Base-by-base conservation (phyloP, 371 early-diverging fungal genomes). In the Sporodiniella umbellata region DNA sequence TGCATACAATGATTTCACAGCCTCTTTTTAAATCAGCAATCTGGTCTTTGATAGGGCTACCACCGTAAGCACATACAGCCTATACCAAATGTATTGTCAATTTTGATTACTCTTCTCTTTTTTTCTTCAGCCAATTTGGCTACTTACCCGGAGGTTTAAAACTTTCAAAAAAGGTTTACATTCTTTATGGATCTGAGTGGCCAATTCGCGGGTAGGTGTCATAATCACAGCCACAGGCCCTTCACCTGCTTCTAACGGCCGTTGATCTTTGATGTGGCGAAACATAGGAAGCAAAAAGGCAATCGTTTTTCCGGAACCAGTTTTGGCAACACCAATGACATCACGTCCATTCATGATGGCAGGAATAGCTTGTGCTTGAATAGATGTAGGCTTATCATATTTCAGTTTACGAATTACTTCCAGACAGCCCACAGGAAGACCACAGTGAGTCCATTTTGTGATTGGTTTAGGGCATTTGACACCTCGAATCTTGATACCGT, bases 191-290 rank as follows among this genome's bases (percentile, higher is more conserved):
- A 99, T 99, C 68, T 99, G 99, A 23, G 94, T 91, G 0, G 99
- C 98, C 38, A 99, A 78, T 73, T 99, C 99, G 48, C 99, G 92
- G 8, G 99, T 99, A 1, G 99, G 99, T 10, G 99, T 95, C 93
- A 99, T 90, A 40, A 99, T 90, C 25, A 98, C 73, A 4, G 86
- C 96, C 44, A 97, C 86, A 4, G 99, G 98, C 0, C 98, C 98
- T 42, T 99, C 98, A 53, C 84, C 83, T 12, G 69, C 64, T 43
- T 86, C 86, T 30, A 96, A 56, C 3, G 92, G 88, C 23, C 92
- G 75, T 63, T 99, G 98, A 66, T 93, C 95, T 62, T 95, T 95
- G 65, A 98, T 94, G 56, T 98, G 98, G 14, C 97, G 86, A 46
- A 99, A 87, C 93, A 96, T 89, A 24, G 99, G 99, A 43, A 99